A percentile compares a stretch with the other conserved stretches of the same genome.
Conservation (phyloP, 495 filamentous ascomycete species). For the Echria macrotheca region DNA sequence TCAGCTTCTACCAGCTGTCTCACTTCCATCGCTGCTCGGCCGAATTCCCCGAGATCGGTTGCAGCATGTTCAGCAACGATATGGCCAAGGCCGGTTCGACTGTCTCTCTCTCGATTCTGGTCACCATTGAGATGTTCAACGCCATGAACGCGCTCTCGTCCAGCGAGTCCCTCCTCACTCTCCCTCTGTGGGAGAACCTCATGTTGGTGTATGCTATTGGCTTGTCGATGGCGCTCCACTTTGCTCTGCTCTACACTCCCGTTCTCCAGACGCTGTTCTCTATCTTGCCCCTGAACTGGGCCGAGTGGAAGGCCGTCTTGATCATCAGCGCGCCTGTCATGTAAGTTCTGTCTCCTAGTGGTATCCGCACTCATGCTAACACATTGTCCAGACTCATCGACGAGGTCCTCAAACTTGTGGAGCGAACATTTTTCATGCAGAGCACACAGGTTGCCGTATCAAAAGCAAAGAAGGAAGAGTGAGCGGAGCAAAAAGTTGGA, state of each 20-base stretch:
- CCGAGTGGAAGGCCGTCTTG: slow-evolving; percentile 91
- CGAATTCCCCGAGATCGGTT: slow-evolving; percentile 86
- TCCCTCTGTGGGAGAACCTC: slow-evolving; percentile 95
- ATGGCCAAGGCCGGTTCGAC: slow-evolving; percentile 93
- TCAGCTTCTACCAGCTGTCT: slow-evolving; percentile 84
- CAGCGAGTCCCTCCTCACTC: slow-evolving; percentile 87
- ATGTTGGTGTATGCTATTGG: slow-evolving; percentile 92
- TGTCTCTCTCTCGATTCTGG: slow-evolving; percentile 81
- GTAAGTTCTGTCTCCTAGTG: slow-evolving; percentile 49
- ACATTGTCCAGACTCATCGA: slow-evolving; percentile 65
- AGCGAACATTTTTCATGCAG: slow-evolving; percentile 58
- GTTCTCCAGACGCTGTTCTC: slow-evolving; percentile 85
- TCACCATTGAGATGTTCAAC: slow-evolving; percentile 99
- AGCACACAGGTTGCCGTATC: slow-evolving; percentile 19
- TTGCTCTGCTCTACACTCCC: slow-evolving; percentile 87
- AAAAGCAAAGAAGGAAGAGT: slow-evolving; percentile 42
- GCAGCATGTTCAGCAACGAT: slow-evolving; percentile 87
- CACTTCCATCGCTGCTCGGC: slow-evolving; percentile 91
- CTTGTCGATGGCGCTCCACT: slow-evolving; percentile 94
- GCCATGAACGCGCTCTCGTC: slow-evolving; percentile 98
- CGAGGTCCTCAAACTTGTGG: slow-evolving; percentile 76
- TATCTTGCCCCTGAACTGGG: slow-evolving; percentile 81
- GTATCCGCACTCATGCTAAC: slow-evolving; percentile 31
- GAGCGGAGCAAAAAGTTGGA: not conserved
- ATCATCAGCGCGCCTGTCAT: slow-evolving; percentile 88